Percentiles rank a stretch among this genome's conserved stretches.
These are phyloP conservation scores for Suillus occidentalis DNA, from an alignment of 768 basidiomycete species.

Conservation along the genomic window DNA sequence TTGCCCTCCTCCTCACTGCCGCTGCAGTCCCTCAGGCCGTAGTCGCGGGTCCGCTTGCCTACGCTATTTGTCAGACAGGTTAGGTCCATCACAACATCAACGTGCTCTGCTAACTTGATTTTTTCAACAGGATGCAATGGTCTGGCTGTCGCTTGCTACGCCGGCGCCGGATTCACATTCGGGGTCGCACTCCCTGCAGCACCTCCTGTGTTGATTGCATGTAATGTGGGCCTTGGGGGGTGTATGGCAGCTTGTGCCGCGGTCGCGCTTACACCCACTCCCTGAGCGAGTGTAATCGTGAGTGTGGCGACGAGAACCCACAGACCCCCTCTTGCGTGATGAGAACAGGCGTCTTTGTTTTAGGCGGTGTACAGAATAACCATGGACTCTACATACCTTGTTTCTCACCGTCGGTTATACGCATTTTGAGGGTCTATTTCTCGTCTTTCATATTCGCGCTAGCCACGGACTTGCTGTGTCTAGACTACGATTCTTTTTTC, in stretches of 20 bases:
- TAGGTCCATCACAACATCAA: neutral
- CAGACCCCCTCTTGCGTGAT: neutral
- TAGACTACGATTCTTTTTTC: neutral
- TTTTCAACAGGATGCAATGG: slow-evolving; percentile 24
- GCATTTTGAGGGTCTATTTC: neutral
- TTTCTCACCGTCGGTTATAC: neutral
- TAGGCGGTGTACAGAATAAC: neutral
- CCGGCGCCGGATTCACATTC: slow-evolving; percentile 24
- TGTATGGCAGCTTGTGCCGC: slow-evolving; percentile 28
- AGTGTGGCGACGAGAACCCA: neutral
- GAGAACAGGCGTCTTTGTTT: neutral
- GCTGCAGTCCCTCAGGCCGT: slow-evolving; percentile 9
- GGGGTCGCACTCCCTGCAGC: slow-evolving; percentile 21
- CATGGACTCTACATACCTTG: neutral
- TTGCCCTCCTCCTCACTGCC: slow-evolving; percentile 17
- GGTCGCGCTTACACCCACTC: slow-evolving; percentile 21
- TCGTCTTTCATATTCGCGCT: neutral
- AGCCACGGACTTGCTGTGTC: neutral
- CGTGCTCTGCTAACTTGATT: no score
- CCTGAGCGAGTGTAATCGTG: slow-evolving; percentile 15
- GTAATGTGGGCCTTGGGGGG: slow-evolving; percentile 21
- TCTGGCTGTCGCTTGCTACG: slow-evolving; percentile 22
- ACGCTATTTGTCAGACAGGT: slow-evolving; percentile 28
- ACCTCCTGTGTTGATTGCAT: slow-evolving; percentile 22
- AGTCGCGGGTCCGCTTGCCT: slow-evolving; percentile 22